Conservation (phyloP, 306 rosid species). For the Vigna trinervia region DNA sequence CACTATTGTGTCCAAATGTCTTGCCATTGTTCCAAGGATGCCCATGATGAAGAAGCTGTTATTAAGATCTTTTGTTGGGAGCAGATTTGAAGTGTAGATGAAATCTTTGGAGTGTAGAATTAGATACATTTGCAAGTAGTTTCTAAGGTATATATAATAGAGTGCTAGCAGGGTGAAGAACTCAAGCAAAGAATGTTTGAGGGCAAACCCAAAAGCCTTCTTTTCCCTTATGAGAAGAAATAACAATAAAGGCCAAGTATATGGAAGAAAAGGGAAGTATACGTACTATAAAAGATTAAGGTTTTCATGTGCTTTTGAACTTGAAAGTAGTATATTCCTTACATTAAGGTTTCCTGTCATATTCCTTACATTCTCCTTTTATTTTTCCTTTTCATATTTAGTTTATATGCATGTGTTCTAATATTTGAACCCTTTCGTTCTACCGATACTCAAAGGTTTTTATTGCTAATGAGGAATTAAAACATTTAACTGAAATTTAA, state of each 20-base stretch:
- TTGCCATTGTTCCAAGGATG: slow-evolving; percentile 68
- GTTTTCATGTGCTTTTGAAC: slow-evolving; percentile 31
- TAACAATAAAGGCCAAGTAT: slow-evolving; percentile 28
- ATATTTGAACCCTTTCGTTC: background rate
- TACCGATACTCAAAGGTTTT: background rate
- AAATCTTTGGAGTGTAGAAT: background rate
- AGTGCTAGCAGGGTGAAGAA: background rate
- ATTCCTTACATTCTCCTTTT: slow-evolving; percentile 23
- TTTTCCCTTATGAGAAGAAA: slow-evolving; percentile 57
- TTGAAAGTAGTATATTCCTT: background rate
- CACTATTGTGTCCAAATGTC: slow-evolving; percentile 62
- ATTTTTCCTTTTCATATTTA: background rate
- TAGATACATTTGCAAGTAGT: background rate
- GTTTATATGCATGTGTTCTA: background rate
- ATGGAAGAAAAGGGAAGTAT: background rate
- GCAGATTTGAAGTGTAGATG: slow-evolving; percentile 1
- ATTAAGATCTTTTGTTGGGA: slow-evolving; percentile 24
- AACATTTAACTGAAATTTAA: background rate
- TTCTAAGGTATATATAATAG: slow-evolving; percentile 17
- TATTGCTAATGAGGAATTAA: background rate
- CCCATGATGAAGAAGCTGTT: slow-evolving; percentile 62
- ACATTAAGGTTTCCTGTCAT: background rate
- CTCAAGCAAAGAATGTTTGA: slow-evolving; percentile 61
- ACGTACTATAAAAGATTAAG: background rate
- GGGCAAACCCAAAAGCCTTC: slow-evolving; percentile 55